Base-by-base conservation (phyloP, 352 stramenopile species). In the Phytophthora vignae region DNA sequence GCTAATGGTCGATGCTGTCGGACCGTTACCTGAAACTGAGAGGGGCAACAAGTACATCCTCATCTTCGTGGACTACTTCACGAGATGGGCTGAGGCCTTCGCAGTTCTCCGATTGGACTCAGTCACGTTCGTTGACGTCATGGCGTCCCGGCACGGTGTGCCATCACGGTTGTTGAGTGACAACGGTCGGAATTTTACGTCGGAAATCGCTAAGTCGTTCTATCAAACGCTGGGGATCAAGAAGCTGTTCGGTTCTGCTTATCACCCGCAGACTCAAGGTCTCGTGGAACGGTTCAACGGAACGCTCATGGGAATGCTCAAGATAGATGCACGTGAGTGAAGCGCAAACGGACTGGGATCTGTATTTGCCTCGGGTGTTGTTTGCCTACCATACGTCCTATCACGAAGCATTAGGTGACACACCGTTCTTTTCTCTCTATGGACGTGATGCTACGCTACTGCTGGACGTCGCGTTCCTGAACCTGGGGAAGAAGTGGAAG, bases 401-500 rank as follows among this genome's bases (percentile, higher is more conserved):
- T 7, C 46, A 71, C 4, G 64, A 71, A 9, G 29, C 46, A 0
- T 14, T 71, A 0, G 64, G 64, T 4, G 64, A 71, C 17, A 48
- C 55, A 0, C 55, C 64, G 4, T 60, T 71, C 5, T 71, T 69
- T 29, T 56, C 38, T 9, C 11, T 65, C 4, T 65, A 57, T 19
- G 58, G 58, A 15, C 42, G 58, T 25, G 54, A 63, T 10, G 29
- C 48, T 3, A 33, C 55, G 3, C 12, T 64, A 0, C 64, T 55
- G 2, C 31, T 69, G 19, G 62, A 63, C 21, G n/a, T 64, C 0
- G 62, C 62, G 11, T 69, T 69, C 11, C 31, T 69, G 17, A 69
- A 63, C 36, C 3, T 57, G 11, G 17, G 65, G 1, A 46, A 49
- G n/a, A 57, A 63, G 1, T 69, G 29, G 44, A 63, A 63, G 9